Base-by-base conservation (phyloP, 1,139 yeast genomes). In the Pichia sp. region DNA sequence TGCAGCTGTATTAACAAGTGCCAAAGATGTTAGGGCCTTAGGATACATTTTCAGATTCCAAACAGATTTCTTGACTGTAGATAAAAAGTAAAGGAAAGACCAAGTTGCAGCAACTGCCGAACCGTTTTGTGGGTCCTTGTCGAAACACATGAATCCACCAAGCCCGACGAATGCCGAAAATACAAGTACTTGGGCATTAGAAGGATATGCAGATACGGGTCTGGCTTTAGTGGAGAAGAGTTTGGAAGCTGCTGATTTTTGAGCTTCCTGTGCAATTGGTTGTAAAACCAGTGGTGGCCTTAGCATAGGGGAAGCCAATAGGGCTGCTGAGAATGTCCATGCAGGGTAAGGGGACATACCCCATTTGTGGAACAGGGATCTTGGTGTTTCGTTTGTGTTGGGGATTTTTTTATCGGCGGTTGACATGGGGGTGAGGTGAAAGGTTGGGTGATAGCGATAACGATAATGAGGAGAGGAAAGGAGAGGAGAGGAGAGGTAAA, bases 51-150 rank as follows among this genome's bases (percentile, higher is more conserved):
- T 62, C 37, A 73, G 48, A 26, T 73, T 76, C 50, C 65, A 66
- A 35, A 86, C 48, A 4, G 86, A 72, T 1, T 79, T 70, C 37
- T 71, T 72, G 4, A 94, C 92, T 59, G 87, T 85, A 7, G 84
- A 88, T 37, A 90, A 60, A 48, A 85, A 60, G 58, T 87, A 92
- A 45, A 90, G 66, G 4, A 85, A 61, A 16, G 88, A 78, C 97
- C 97, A 92, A 4, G 95, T 95, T 32, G 85, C 75, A 5, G 79
- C 72, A 64, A 92, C 86, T 0, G 97, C 97, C 1, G 95, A 77
- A 6, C 96, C 97, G 64, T 86, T 83, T 44, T 77, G 73, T 36
- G 79, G 67, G 57, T 88, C 97, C 23, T 88, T 85, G 59, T 90
- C 97, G 53, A 70, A 70, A 46, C 84, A 76, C 70, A 90, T 82